A percentile compares a stretch with the other conserved stretches of the same genome.
Evolutionary conservation across 1,284 basidiomycete species (phyloP).

Genomic region (Rhodotorula sp.): DNA sequence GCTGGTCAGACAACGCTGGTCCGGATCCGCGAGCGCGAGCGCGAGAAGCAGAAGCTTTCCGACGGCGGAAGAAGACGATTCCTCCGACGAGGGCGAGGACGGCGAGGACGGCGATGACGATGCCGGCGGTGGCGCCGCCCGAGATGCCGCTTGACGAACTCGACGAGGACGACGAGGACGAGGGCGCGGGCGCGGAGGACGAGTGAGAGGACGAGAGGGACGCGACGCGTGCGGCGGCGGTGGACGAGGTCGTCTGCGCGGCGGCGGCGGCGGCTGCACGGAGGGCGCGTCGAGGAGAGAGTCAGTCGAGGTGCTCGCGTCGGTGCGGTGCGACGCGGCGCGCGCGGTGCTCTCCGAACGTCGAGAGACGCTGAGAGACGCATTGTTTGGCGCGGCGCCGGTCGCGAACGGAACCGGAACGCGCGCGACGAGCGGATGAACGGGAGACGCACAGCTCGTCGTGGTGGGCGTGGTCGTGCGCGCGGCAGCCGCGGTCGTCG

Average conservation of each 20-base stretch:
- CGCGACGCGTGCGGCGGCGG: background rate
- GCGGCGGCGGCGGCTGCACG: background rate
- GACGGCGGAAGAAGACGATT: constrained; percentile 15
- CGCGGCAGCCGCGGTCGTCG: background rate
- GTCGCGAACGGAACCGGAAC: background rate
- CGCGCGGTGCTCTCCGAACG: background rate
- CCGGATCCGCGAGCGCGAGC: constrained; percentile 8
- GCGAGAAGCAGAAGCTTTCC: too few relatives aligned
- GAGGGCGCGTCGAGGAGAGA: background rate
- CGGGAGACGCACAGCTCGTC: background rate
- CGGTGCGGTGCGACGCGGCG: background rate
- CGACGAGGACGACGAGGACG: background rate
- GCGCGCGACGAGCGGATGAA: too few relatives aligned
- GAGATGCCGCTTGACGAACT: background rate
- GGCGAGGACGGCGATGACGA: constrained; percentile 33
- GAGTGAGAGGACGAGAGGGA: background rate
- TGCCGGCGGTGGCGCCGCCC: constrained; percentile 34
- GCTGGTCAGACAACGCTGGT: constrained; percentile 2
- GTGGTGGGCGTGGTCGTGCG: background rate
- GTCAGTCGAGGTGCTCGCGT: background rate
- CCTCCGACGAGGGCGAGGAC: constrained; percentile 21
- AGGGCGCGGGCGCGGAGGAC: background rate
- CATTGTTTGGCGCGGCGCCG: background rate
- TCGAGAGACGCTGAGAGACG: background rate
- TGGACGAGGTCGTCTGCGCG: background rate